Conservation (phyloP, 305 asterid genomes). For the Petunia hybrid region DNA sequence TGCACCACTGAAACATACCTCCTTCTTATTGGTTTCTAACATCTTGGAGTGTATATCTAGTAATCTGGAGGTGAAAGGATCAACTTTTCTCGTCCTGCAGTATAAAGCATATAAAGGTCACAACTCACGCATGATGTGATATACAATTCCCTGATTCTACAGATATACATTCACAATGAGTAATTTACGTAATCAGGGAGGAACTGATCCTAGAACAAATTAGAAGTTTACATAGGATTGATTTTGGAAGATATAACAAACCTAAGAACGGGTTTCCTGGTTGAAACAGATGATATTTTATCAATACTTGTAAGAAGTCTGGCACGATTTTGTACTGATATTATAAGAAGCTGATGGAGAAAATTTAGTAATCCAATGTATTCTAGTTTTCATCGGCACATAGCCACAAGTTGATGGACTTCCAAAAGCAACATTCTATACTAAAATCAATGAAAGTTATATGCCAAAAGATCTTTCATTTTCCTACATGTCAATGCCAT, state of each 20-base stretch:
- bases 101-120: constrained; percentile 27
- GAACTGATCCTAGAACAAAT: neutral
- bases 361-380: neutral
- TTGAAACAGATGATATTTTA: neutral
- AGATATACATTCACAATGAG: neutral
- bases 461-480: neutral
- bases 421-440: constrained; percentile 13
- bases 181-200: neutral
- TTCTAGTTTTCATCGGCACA: neutral
- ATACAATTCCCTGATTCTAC: constrained; percentile 19
- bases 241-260: neutral
- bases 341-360: neutral
- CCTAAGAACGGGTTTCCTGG: neutral
- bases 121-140: neutral
- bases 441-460: neutral
- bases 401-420: neutral
- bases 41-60: constrained; percentile 89
- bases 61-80: constrained; percentile 86
- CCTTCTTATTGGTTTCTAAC: constrained; percentile 79
- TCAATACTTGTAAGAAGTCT: neutral
- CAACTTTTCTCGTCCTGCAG: constrained; percentile 87
- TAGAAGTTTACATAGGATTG: neutral
- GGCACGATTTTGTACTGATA: neutral
- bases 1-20: constrained; percentile 52
- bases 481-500: neutral